These are phyloP conservation scores for Trametes cubensis DNA, from an alignment of 768 basidiomycete species.

Conservation along the genomic window DNA sequence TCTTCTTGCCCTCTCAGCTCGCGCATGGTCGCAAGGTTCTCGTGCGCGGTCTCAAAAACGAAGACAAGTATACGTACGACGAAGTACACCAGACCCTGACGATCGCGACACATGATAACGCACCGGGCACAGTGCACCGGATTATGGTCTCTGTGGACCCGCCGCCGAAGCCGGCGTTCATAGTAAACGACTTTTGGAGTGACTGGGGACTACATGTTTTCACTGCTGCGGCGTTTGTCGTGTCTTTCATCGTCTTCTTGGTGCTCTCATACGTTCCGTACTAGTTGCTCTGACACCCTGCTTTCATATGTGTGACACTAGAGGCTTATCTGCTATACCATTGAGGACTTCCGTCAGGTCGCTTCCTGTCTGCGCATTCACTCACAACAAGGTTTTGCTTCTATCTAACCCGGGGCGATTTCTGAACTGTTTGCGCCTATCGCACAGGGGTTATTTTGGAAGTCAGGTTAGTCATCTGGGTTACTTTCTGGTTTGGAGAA, in stretches of 20 bases:
- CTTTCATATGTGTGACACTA: background rate
- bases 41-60: constrained; percentile 55
- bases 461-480: no score
- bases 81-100: constrained; percentile 74
- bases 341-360: background rate
- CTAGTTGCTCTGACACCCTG: constrained; percentile 1
- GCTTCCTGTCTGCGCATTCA: no score
- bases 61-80: constrained; percentile 62
- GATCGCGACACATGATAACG: constrained; percentile 49
- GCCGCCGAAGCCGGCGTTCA: constrained; percentile 51
- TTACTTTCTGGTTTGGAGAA: no score
- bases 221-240: constrained; percentile 11
- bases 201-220: constrained; percentile 45
- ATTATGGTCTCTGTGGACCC: constrained; percentile 61
- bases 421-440: no score
- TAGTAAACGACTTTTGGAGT: constrained; percentile 66
- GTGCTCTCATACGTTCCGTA: background rate
- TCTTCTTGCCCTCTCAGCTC: constrained; percentile 73
- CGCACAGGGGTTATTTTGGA: no score
- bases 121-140: constrained; percentile 49
- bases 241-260: constrained; percentile 18
- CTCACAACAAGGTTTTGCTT: no score
- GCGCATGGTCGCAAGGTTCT: constrained; percentile 58
- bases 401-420: no score
- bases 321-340: background rate